These are phyloP conservation scores for Blastocystis hominis DNA, from an alignment of 352 stramenopile species.

Conservation along the genomic window DNA sequence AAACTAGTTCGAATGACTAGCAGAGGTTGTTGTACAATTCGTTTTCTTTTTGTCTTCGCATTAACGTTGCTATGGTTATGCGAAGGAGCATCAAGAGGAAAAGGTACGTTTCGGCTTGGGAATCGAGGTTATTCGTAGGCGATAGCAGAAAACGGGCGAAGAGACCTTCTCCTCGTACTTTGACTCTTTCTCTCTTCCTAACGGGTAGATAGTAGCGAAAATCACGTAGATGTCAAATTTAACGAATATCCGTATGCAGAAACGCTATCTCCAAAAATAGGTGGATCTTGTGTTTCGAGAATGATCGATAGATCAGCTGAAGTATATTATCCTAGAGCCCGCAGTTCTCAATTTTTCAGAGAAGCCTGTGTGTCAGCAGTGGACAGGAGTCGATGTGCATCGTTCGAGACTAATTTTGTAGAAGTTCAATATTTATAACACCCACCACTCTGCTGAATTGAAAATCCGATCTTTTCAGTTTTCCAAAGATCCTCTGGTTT, in stretches of 20 bases:
- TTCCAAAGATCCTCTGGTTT: conserved; percentile 13
- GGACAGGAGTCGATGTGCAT: neutral
- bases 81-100: conserved; percentile 25
- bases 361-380: conserved; percentile 31
- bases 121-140: neutral
- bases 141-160: neutral
- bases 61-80: neutral
- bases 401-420: neutral
- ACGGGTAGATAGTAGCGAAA: neutral
- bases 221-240: neutral
- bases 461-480: conserved; percentile 21
- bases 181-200: too few relatives aligned
- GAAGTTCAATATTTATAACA: conserved; percentile 16
- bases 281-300: neutral
- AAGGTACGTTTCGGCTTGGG: neutral
- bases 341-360: conserved; percentile 29
- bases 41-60: neutral
- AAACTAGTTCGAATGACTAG: neutral
- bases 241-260: neutral
- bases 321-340: conserved; percentile 1
- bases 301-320: neutral
- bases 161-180: neutral
- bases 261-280: neutral
- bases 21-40: neutral
- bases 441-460: neutral